A percentile compares a stretch with the other conserved stretches of the same genome.
phyloP scores from a whole-genome alignment of 2,329 filamentous ascomycete species.

The Chrysoporthe deuterocubensis region DNA sequence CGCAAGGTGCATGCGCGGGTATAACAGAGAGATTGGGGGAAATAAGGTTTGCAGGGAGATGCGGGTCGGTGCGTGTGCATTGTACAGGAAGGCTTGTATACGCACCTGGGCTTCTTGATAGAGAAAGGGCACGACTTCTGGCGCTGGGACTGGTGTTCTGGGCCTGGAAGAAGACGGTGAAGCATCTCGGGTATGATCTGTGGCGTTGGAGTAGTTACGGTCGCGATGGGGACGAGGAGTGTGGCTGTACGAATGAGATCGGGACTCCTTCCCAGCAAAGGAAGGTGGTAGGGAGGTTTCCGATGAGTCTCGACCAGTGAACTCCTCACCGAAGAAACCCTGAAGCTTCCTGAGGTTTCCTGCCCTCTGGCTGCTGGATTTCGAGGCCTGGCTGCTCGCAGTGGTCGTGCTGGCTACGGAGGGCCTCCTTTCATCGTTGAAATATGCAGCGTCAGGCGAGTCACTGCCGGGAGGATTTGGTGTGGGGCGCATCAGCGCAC shows the following conservation, averaged over 20 bases:
- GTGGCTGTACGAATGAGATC: constrained; percentile 66
- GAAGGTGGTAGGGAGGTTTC: constrained; percentile 67
- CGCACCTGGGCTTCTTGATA: constrained; percentile 84
- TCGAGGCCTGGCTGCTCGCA: constrained; percentile 83
- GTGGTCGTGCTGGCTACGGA: constrained; percentile 84
- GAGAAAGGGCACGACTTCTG: constrained; percentile 96
- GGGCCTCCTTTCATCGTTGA: constrained; percentile 76
- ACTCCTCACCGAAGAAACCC: constrained; percentile 92
- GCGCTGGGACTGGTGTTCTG: constrained; percentile 82
- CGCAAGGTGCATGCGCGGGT: constrained; percentile 19
- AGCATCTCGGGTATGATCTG: constrained; percentile 71
- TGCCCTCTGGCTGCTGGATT: constrained; percentile 70
- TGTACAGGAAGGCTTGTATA: constrained; percentile 33
- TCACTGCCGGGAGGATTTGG: constrained; percentile 59
- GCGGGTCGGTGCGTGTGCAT: constrained; percentile 29
- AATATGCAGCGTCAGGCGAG: constrained; percentile 63
- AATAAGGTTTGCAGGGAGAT: constrained; percentile 32
- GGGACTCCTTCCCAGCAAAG: constrained; percentile 60
- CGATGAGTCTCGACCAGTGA: constrained; percentile 73
- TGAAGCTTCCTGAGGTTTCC: constrained; percentile 78
- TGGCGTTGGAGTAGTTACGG: constrained; percentile 79
- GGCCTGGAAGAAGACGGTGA: constrained; percentile 80
- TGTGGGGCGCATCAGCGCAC: constrained; percentile 34
- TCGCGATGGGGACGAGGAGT: constrained; percentile 63
- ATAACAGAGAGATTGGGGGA: constrained; percentile 28